Evolutionary conservation across 495 filamentous ascomycete genomes (phyloP).

Genomic region (Podospora comata): DNA sequence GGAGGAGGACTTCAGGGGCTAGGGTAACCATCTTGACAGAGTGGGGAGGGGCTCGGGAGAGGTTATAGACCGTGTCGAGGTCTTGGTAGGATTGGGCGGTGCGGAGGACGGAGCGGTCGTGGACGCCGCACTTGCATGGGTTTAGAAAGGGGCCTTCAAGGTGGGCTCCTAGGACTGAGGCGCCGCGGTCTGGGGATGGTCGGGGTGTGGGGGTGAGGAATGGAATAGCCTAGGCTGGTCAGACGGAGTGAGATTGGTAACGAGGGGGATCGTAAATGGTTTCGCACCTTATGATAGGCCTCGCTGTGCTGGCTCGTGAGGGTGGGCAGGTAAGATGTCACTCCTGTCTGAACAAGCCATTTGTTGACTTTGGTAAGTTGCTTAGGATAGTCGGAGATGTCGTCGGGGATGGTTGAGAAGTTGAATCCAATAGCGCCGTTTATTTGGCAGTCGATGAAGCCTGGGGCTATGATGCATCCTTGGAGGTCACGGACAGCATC

Average conservation of each 20-base stretch:
- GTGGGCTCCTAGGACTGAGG: constrained; percentile 80
- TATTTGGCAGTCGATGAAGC: constrained; percentile 80
- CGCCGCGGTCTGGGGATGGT: constrained; percentile 52
- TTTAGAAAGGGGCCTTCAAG: constrained; percentile 81
- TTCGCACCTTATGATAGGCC: constrained; percentile 60
- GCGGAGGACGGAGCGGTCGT: constrained; percentile 64
- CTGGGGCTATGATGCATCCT: constrained; percentile 75
- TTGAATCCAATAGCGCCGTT: constrained; percentile 87
- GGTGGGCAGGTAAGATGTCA: constrained; percentile 81
- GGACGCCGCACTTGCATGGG: constrained; percentile 66
- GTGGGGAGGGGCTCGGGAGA: constrained; percentile 37
- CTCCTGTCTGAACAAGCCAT: constrained; percentile 67
- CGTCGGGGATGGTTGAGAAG: constrained; percentile 69
- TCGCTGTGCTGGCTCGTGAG: constrained; percentile 64
- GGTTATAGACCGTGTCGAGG: constrained; percentile 68
- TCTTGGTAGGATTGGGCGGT: constrained; percentile 51
- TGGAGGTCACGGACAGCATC: constrained; percentile 64
- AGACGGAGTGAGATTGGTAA: background rate
- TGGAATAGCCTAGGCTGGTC: constrained; percentile 54
- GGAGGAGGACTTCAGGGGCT: constrained; percentile 70
- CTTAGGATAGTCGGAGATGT: constrained; percentile 62
- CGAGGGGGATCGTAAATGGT: background rate
- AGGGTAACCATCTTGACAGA: constrained; percentile 73
- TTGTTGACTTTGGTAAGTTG: constrained; percentile 64
- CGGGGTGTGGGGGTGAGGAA: constrained; percentile 63